Evolutionary conservation across 2,329 filamentous ascomycete genomes (phyloP), one percentile per base, ranked within the genome.

Genomic region (Neonectria coccinea): DNA sequence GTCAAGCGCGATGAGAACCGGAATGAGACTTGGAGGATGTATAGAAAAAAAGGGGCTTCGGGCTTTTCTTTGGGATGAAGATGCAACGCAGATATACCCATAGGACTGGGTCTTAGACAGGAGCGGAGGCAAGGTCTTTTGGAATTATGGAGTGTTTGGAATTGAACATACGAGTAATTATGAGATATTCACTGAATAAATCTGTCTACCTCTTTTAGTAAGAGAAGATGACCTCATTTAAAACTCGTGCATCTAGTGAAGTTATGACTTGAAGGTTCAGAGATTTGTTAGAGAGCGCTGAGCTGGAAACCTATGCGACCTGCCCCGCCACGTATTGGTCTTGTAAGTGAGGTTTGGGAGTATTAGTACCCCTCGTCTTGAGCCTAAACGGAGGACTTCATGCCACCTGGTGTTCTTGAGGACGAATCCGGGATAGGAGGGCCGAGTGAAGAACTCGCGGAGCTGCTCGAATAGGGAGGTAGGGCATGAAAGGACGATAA

Each of bases 31-130:
- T 29, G 50, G 57, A 59, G 56, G 25, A 47, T 36, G 5, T 25
- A 53, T 69, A 71, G 64, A 70, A 50, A 56, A 66, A 52, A 56
- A 51, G 57, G 51, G 20, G 5, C 4, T 36, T 65, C 51, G 11
- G 16, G 10, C 6, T 31, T 31, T 50, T 27, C n/a, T 45, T 53
- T 41, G 56, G 59, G 29, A 65, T 47, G 36, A 56, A 53, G 58
- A 67, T 51, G 61, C 53, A 69, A 11, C 10, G 10, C 10, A 51
- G 61, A 71, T 70, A 71, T 25, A 25, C 69, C 69, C 62, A 59
- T 56, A 54, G 25, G 65, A 65, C 16, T 44, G 60, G 66, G 59
- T 62, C 33, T 53, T 64, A 57, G 61, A 42, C 47, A 31, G 57
- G 59, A 58, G 52, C 36, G 22, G 47, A 33, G 59, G 48, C n/a